phyloP scores from a whole-genome alignment of 768 basidiomycete genomes.

The Mycena galopus region DNA sequence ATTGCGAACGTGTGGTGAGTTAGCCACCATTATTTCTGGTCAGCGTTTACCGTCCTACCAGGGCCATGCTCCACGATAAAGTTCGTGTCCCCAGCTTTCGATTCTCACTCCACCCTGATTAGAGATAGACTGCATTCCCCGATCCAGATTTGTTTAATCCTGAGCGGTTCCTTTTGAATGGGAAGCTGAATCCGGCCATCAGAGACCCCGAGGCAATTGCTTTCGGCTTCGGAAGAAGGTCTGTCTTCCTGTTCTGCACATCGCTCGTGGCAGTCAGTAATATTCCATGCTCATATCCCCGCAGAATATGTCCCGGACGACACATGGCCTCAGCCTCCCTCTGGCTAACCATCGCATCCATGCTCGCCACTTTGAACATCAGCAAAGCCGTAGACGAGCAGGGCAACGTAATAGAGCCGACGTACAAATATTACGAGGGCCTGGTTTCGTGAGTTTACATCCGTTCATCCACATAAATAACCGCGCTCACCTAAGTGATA shows the following conservation, averaged over 20 bases:
- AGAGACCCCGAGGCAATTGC: slow-evolving; percentile 3
- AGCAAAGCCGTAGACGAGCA: slow-evolving; percentile 10
- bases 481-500: background rate
- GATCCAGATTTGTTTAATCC: slow-evolving; percentile 47
- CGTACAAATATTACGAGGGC: slow-evolving; percentile 25
- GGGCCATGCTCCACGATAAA: slow-evolving; percentile 29
- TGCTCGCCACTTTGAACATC: slow-evolving; percentile 23
- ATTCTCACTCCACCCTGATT: background rate
- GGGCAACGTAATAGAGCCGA: slow-evolving; percentile 41
- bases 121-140: slow-evolving; percentile 37
- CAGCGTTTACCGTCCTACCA: background rate
- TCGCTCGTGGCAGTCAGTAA: too few species aligned
- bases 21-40: background rate
- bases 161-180: slow-evolving; percentile 42
- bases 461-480: background rate
- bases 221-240: slow-evolving; percentile 31
- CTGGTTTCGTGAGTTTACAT: slow-evolving; percentile 4
- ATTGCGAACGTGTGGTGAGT: slow-evolving; percentile 45
- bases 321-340: slow-evolving; percentile 17
- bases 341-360: slow-evolving; percentile 20
- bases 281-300: background rate
- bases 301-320: slow-evolving; percentile 39
- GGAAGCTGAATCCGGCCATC: slow-evolving; percentile 17
- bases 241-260: too few species aligned
- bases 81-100: slow-evolving; percentile 25